Evolutionary conservation across 2,329 filamentous ascomycete genomes (phyloP), one percentile per base, ranked within the genome.

Genomic region (Beauveria sp.): DNA sequence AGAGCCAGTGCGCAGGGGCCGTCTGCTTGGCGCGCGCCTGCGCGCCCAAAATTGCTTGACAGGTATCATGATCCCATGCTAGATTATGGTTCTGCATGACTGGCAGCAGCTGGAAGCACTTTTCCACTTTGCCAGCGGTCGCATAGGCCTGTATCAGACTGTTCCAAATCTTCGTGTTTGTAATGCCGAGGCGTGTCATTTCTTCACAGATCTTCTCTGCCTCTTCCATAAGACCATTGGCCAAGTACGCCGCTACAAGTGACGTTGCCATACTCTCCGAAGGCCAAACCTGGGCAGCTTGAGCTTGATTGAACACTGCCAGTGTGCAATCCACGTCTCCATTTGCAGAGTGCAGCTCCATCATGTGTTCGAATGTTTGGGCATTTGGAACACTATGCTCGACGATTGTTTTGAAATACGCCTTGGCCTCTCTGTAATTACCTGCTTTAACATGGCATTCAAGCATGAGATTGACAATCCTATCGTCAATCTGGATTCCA

Each of bases 401-500:
- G 67, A 66, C 79, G 64, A 94, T 80, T 10, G 80, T 74, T 20
- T 85, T 79, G 67, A 96, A 92, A 54, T 81, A 79, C 7, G 77
- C 70, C 61, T 90, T 75, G 14, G 87, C 88, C 6, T 84, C 83
- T n/a, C 84, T 77, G 48, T 90, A 81, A 69, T 94, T 85, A 53
- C 84, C 80, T 1, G 82, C 81, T 66, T 84, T 85, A 20, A 81
- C 80, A 72, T 92, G 83, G 3, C 88, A 87, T 67, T 87, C 84
- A 51, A 97, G 77, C 30, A 96, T 73, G 24, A 87, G 85, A 69
- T 96, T 96, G 87, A 89, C 96, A 64, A 82, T 84, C 41, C 78
- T 70, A 1, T 80, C 71, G 64, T 85, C 83, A 7, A 87, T 87
- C 47, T 76, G 65, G 18, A 88, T 66, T 1, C 76, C 73, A 67